Conservation (phyloP, 2,329 filamentous ascomycete genomes). For the Teratosphaeria viscida region DNA sequence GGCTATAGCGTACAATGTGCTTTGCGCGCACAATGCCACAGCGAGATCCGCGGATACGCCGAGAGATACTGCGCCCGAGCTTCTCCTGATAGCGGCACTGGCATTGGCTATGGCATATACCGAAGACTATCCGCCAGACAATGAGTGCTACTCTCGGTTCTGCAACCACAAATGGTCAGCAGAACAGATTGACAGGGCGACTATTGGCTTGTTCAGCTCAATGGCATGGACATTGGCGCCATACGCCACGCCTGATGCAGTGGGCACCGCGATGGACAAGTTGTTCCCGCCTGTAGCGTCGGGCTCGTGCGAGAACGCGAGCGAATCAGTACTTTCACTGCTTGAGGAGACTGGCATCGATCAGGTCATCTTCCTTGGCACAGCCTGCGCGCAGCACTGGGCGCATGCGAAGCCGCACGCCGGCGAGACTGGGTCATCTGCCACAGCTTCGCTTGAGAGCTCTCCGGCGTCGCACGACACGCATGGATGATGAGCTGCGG, state of each 20-base stretch:
- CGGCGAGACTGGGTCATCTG: not conserved
- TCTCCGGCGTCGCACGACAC: not conserved
- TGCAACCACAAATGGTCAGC: constrained; percentile 6
- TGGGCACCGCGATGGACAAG: not conserved
- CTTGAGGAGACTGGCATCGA: not conserved
- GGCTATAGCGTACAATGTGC: not conserved
- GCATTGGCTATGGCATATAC: constrained; percentile 19
- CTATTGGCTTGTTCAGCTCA: not conserved
- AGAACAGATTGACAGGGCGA: constrained; percentile 8
- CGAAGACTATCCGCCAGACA: constrained; percentile 14
- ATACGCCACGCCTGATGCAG: not conserved
- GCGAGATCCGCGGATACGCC: not conserved
- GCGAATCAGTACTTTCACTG: not conserved
- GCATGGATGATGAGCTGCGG: not conserved
- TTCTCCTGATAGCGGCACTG: constrained; percentile 17
- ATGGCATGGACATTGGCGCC: not conserved
- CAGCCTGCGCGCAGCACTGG: not conserved
- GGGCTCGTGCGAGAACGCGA: not conserved
- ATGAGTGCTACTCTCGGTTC: constrained; percentile 11
- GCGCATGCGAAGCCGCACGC: not conserved
- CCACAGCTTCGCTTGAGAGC: not conserved
- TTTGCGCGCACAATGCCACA: not conserved
- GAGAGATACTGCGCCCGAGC: constrained; percentile 7
- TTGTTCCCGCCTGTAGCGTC: not conserved
- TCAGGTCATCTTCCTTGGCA: not conserved